Evolutionary conservation across 768 basidiomycete genomes (phyloP), one percentile per base, ranked within the genome.

Genomic region (Leccinellum albellum): DNA sequence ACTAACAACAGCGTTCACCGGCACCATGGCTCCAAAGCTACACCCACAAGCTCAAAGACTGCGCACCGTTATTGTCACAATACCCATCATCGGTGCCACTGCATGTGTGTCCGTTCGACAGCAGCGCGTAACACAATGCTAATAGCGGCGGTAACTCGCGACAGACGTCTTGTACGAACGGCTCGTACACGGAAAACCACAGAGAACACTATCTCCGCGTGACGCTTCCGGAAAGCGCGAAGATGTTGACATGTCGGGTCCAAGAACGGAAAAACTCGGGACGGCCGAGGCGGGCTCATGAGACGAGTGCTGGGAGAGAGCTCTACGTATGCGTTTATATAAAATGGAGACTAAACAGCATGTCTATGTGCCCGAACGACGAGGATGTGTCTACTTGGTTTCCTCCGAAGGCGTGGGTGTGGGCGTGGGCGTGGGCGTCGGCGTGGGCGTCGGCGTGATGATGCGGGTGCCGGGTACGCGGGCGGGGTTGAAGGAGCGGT

Each of bases 401-500:
- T 66, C 62, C 61, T 65, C 61, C 15, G 35, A 44, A 40, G 37
- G 37, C n/a, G 37, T 40, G 37, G 37, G 37, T 40, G 33, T 17
- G 15, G 32, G 33, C 15, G 33, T 33, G 33, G 33, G 33, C 33
- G 15, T 35, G 15, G 33, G 15, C 3, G 35, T 35, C 15, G 37
- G 10, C 3, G 35, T 35, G 7, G 37, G 10, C 4, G 10, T 40
- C 59, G 69, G 63, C 48, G 80, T 78, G 63, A 93, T 73, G 67
- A 94, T 81, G 60, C 89, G 83, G 46, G 87, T 89, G 58, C 93
- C 93, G 20, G 92, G 86, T 71, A 94, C 82, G 65, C 92, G 82
- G 49, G 93, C 88, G 20, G 91, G 89, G 75, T 94, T 94, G 84
- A 95, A 96, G 15, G 89, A 87, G 50, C 92, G 84, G 76, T 96